These are phyloP conservation scores for Inga oerstediana DNA, from an alignment of 306 rosid species.

Conservation along the genomic window DNA sequence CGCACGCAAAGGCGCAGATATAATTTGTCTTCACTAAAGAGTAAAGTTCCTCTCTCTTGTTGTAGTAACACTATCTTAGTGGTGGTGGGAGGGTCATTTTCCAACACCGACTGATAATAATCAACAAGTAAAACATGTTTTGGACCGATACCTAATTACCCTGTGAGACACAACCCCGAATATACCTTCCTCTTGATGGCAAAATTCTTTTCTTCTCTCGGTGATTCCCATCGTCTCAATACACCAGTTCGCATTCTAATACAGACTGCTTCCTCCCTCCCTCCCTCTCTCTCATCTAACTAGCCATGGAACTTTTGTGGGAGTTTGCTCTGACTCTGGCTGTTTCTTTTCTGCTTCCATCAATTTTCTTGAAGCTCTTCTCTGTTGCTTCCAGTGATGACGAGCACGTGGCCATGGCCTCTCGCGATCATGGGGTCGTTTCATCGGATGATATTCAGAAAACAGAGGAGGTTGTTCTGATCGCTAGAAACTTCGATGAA, in stretches of 20 bases:
- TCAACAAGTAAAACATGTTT: slow-evolving; percentile 31
- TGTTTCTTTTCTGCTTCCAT: slow-evolving; percentile 48
- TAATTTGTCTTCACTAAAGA: neutral
- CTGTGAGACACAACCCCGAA: slow-evolving; percentile 30
- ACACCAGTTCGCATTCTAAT: neutral
- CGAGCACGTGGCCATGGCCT: slow-evolving; percentile 9
- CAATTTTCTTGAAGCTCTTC: slow-evolving; percentile 42
- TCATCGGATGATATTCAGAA: slow-evolving; percentile 36
- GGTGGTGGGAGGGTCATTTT: slow-evolving; percentile 47
- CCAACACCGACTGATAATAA: slow-evolving; percentile 34
- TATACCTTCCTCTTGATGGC: slow-evolving; percentile 61
- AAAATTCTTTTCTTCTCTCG: slow-evolving; percentile 34
- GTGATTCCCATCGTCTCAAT: slow-evolving; percentile 25
- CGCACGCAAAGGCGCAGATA: neutral
- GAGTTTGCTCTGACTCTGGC: slow-evolving; percentile 46
- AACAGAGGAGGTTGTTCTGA: slow-evolving; percentile 35
- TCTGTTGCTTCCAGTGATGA: slow-evolving; percentile 35
- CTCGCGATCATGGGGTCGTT: slow-evolving; percentile 18
- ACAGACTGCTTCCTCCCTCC: neutral
- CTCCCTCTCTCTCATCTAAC: neutral
- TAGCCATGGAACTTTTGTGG: slow-evolving; percentile 56
- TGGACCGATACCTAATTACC: slow-evolving; percentile 46
- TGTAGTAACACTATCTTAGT: neutral
- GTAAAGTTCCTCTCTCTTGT: neutral
- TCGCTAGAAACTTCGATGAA: slow-evolving; percentile 45